Evolutionary conservation across 2,329 filamentous ascomycete genomes (phyloP).

Genomic region (Phialemoniopsis sp.): DNA sequence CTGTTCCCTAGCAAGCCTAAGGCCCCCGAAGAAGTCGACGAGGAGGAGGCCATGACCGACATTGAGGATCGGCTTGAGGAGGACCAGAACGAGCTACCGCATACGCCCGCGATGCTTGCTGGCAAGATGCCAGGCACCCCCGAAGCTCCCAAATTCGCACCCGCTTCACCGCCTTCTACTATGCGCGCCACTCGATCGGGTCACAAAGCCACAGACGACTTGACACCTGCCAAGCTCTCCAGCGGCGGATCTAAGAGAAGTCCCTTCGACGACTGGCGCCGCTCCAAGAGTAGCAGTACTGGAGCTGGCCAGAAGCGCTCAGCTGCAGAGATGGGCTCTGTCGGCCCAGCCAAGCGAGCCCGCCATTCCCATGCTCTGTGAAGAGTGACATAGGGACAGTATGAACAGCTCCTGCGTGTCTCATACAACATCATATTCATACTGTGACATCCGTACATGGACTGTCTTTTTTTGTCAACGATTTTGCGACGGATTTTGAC

Average conservation of each 20-base stretch:
- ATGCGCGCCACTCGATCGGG: constrained; percentile 53
- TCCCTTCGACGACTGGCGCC: constrained; percentile 66
- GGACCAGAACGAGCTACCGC: constrained; percentile 26
- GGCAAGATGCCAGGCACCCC: constrained; percentile 42
- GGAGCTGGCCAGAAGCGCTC: constrained; percentile 36
- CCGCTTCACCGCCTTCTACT: constrained; percentile 60
- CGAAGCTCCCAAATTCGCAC: constrained; percentile 49
- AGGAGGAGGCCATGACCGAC: constrained; percentile 58
- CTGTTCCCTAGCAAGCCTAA: constrained; percentile 56
- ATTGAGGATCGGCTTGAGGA: constrained; percentile 45
- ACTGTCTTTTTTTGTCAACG: too few relatives aligned
- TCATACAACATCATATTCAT: too few relatives aligned
- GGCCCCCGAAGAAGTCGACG: constrained; percentile 42
- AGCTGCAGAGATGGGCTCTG: constrained; percentile 26
- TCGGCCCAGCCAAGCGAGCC: constrained; percentile 33
- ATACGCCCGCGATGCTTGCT: constrained; percentile 32
- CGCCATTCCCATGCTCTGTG: constrained; percentile 9
- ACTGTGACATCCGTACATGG: too few relatives aligned
- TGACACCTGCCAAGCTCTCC: constrained; percentile 34
- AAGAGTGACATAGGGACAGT: background rate
- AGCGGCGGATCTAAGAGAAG: constrained; percentile 33
- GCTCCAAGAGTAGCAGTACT: constrained; percentile 51
- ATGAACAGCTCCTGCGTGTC: background rate
- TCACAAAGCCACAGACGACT: constrained; percentile 41
- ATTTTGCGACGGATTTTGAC: too few relatives aligned